These are phyloP conservation scores for Alopecurus myosuroides DNA, from an alignment of 176 grass and related monocot species.

Conservation along the genomic window DNA sequence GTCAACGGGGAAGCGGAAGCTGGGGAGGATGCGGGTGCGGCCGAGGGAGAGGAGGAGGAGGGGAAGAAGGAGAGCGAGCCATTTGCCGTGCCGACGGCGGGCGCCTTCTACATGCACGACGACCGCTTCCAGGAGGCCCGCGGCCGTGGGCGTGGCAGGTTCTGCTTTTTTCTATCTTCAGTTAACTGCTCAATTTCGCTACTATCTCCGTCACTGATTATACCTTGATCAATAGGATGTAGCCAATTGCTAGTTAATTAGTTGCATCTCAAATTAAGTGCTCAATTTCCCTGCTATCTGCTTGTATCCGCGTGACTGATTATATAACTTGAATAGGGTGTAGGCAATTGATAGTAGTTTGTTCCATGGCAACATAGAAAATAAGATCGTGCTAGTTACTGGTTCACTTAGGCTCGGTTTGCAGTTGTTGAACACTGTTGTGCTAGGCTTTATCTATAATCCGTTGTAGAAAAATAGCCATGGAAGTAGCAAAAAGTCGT, in stretches of 20 bases:
- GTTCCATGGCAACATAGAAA: neutral
- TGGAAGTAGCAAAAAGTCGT: neutral
- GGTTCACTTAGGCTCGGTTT: neutral
- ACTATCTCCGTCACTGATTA: neutral
- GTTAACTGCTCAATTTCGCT: neutral
- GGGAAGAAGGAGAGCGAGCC: conserved; percentile 81
- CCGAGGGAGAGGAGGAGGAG: conserved; percentile 24
- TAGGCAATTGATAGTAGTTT: neutral
- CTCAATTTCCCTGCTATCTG: neutral
- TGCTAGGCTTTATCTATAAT: neutral
- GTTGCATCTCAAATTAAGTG: neutral
- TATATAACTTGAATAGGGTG: neutral
- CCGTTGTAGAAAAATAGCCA: neutral
- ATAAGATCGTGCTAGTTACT: neutral
- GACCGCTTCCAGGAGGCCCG: conserved; percentile 90
- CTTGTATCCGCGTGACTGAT: neutral
- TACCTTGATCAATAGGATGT: neutral
- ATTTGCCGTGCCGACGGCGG: conserved; percentile 81
- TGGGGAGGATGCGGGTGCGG: neutral
- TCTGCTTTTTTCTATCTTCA: neutral
- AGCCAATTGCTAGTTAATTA: neutral
- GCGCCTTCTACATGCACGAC: conserved; percentile 99
- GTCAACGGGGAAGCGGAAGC: conserved; percentile 9
- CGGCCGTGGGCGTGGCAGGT: conserved; percentile 69
- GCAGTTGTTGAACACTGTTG: neutral